These are phyloP conservation scores for Eucalyptus sp. DNA, from an alignment of 345 rosid genomes.

Conservation along the genomic window DNA sequence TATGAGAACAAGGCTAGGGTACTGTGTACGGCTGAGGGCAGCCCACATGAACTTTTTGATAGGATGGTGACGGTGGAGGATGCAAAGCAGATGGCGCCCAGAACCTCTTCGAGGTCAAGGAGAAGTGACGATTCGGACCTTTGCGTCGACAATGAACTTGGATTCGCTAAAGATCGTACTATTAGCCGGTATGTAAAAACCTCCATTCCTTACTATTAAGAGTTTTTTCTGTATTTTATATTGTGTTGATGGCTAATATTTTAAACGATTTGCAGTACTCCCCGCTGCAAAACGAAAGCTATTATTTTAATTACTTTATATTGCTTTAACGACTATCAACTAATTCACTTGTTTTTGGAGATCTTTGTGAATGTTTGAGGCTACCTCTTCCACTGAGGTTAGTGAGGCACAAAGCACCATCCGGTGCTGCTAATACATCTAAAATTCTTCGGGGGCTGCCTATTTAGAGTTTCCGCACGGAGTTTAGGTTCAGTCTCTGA, in stretches of 20 bases:
- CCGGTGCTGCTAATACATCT: not conserved
- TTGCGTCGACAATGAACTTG: conserved; percentile 92
- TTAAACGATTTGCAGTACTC: not conserved
- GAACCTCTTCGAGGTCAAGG: conserved; percentile 79
- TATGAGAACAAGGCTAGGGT: conserved; percentile 82
- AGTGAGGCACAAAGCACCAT: not conserved
- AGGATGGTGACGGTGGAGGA: conserved; percentile 65
- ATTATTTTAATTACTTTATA: not conserved
- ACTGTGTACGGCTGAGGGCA: conserved; percentile 83
- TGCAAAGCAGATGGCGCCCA: conserved; percentile 61
- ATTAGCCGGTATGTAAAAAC: conserved; percentile 57
- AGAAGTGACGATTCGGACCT: conserved; percentile 69
- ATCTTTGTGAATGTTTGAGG: not conserved
- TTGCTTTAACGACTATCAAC: not conserved
- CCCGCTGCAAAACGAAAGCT: not conserved
- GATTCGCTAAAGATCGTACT: conserved; percentile 96
- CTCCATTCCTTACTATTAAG: not conserved
- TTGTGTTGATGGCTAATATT: not conserved
- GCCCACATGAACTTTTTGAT: conserved; percentile 64
- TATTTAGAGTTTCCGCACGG: not conserved
- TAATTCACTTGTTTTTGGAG: not conserved
- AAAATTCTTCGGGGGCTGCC: not conserved
- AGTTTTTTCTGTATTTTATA: not conserved
- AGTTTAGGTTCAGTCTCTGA: not conserved
- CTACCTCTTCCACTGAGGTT: not conserved